Conservation (phyloP, 108 stramenopile species). For the Poteriospumella lacustris region DNA sequence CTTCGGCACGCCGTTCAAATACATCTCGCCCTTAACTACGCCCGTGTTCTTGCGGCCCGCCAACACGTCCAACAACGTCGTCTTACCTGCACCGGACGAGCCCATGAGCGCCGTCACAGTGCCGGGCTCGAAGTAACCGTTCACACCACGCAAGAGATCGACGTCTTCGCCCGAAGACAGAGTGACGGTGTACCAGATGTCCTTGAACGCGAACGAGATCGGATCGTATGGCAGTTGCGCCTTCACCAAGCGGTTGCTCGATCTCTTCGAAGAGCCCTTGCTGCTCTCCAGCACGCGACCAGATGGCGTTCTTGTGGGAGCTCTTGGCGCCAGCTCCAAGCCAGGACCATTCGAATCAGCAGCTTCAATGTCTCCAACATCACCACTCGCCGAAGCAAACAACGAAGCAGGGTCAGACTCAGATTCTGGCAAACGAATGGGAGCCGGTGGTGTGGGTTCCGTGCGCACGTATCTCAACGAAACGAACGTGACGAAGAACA, state of each 20-base stretch:
- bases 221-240: slow-evolving; percentile 44
- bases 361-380: no score
- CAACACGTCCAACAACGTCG: slow-evolving; percentile 63
- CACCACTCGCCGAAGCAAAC: no score
- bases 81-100: slow-evolving; percentile 42
- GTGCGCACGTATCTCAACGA: background rate
- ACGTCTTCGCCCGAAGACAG: slow-evolving; percentile 21
- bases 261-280: no score
- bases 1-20: slow-evolving; percentile 58
- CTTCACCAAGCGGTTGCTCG: no score
- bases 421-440: background rate
- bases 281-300: no score
- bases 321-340: no score
- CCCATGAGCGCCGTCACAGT: slow-evolving; percentile 61
- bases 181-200: slow-evolving; percentile 41
- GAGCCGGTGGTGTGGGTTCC: slow-evolving; percentile 1
- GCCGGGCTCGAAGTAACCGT: slow-evolving; percentile 35
- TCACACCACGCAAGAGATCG: slow-evolving; percentile 45
- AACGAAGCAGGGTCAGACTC: no score
- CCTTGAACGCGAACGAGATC: slow-evolving; percentile 48
- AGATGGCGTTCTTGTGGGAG: background rate
- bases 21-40: slow-evolving; percentile 52
- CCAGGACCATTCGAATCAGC: no score
- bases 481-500: background rate
- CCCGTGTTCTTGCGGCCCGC: slow-evolving; percentile 63